These are phyloP conservation scores for Drechslerella coelobrocha DNA, from an alignment of 2,329 filamentous ascomycete species.

Conservation along the genomic window DNA sequence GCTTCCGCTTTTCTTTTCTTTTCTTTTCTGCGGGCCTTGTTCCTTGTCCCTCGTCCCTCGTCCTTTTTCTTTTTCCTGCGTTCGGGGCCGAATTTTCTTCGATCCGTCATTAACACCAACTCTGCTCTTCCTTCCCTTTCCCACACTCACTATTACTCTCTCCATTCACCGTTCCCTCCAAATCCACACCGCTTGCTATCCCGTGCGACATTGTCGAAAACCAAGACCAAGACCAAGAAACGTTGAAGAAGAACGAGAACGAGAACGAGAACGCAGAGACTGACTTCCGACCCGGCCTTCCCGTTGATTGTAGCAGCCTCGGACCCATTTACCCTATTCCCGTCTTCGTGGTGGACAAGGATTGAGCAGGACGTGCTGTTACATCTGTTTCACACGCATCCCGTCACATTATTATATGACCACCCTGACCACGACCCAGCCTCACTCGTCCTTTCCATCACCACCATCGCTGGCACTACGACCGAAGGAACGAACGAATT, in stretches of 20 bases:
- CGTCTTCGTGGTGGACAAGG: conserved; percentile 2
- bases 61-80: conserved; percentile 17
- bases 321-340: not conserved
- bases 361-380: conserved; percentile 18
- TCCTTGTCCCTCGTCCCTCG: conserved; percentile 13
- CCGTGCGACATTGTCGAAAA: conserved; percentile 13
- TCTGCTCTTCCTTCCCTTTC: conserved; percentile 29
- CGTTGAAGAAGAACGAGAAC: too few relatives aligned
- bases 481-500: conserved; percentile 3
- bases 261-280: too few relatives aligned
- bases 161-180: not conserved
- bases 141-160: conserved; percentile 2
- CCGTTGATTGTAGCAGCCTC: not conserved
- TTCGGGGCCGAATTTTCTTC: conserved; percentile 38
- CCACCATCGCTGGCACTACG: conserved; percentile 8
- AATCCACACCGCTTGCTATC: conserved; percentile 12
- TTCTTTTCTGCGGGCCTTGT: conserved; percentile 10
- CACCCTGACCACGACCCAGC: conserved; percentile 27
- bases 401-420: conserved; percentile 20
- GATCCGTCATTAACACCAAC: conserved; percentile 34
- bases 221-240: not conserved
- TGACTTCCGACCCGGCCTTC: not conserved
- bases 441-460: conserved; percentile 13
- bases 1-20: not conserved
- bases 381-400: conserved; percentile 37